Conservation (phyloP, 2,329 filamentous ascomycete species). For the Nigrospora oryzae region DNA sequence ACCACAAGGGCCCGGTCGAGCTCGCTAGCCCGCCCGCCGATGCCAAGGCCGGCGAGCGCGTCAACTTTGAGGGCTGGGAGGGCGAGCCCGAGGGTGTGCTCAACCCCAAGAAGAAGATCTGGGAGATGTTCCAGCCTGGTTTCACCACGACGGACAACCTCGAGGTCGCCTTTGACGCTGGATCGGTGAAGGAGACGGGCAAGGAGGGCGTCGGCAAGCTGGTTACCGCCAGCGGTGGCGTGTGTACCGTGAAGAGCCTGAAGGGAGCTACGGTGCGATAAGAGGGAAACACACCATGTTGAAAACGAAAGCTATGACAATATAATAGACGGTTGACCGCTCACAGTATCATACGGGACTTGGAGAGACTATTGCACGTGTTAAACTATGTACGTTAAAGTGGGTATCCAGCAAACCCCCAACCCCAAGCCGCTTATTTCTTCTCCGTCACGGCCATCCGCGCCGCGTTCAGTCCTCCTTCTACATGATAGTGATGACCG, state of each 20-base stretch:
- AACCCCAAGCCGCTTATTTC: too few relatives aligned
- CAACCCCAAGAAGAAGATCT: slow-evolving; percentile 99
- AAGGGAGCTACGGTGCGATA: slow-evolving; percentile 78
- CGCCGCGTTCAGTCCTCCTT: too few relatives aligned
- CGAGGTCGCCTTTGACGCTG: slow-evolving; percentile 81
- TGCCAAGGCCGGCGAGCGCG: slow-evolving; percentile 73
- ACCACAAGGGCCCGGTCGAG: slow-evolving; percentile 87
- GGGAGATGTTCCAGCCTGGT: slow-evolving; percentile 93
- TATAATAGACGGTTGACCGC: neutral
- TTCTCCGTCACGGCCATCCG: too few relatives aligned
- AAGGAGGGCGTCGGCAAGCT: slow-evolving; percentile 61
- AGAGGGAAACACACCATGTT: neutral
- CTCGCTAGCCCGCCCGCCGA: slow-evolving; percentile 76
- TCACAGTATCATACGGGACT: too few relatives aligned
- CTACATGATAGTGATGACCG: too few relatives aligned
- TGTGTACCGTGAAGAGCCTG: slow-evolving; percentile 77
- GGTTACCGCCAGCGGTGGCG: slow-evolving; percentile 66
- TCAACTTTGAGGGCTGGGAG: slow-evolving; percentile 91
- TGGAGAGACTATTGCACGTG: too few relatives aligned
- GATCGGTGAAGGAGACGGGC: slow-evolving; percentile 65
- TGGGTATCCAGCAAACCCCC: too few relatives aligned
- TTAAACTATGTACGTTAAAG: too few relatives aligned
- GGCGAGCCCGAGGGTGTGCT: slow-evolving; percentile 87
- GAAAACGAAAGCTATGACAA: neutral
- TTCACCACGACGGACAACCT: slow-evolving; percentile 80